Evolutionary conservation across 1,284 basidiomycete genomes (phyloP), one percentile per base, ranked within the genome.

Genomic region (Pseudozyma pruni): DNA sequence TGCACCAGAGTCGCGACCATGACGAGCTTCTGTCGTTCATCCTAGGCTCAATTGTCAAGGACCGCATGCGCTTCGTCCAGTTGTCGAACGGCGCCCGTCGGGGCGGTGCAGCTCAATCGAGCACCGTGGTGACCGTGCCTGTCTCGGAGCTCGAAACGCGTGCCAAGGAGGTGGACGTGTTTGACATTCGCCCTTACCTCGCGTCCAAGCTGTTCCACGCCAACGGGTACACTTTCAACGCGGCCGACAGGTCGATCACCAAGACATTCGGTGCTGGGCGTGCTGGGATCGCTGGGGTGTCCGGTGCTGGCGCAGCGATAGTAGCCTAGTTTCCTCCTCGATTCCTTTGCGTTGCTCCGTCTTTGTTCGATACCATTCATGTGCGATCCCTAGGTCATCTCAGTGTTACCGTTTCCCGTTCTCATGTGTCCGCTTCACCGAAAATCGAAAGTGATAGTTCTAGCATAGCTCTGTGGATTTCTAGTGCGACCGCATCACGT

Each of bases 11-110:
- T 13, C 89, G 90, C 58, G 96, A 99, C 81, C 75, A 95, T 83
- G 94, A 98, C 83, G 96, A 99, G 83, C 84, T 99, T 55, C 87
- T 98, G 31, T 88, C 93, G 2, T 98, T 97, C 88, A 85, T 98
- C 66, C 89, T 99, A 20, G 95, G 96, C 35, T 90, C 93, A 63
- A 86, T 98, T 51, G 87, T 98, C 84, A 98, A 98, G 84, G 94
- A 98, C 80, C 93, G 92, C 79, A 92, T 92, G 32, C 89, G 94
- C 37, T 88, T 91, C 72, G 87, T 64, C 4, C 80, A 78, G 49
- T 62, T 69, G 23, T 60, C 63, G 90, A 34, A 43, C 25, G 47
- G 46, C 9, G 43, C 46, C 39, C 55, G 52, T n/a, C 52, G 61
- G 20, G 38, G 40, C 4, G 43, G 20, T 35, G 40, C 37, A 16